These are phyloP conservation scores for Candida saitoana DNA, from an alignment of 805 yeast species.

Conservation along the genomic window DNA sequence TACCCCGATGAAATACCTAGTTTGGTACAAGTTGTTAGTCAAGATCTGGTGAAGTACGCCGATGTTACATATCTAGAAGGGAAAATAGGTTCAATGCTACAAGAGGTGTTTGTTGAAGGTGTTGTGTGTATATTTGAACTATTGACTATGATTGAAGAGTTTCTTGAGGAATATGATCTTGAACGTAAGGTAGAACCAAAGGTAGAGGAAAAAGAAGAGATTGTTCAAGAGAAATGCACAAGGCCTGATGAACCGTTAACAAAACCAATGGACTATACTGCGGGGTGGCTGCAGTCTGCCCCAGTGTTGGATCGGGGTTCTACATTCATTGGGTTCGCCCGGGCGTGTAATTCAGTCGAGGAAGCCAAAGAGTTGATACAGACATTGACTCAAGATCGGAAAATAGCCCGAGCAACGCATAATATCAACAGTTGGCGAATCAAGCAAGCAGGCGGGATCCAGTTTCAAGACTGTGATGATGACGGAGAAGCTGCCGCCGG, in stretches of 20 bases:
- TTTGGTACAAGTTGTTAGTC: constrained; percentile 51
- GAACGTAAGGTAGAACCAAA: neutral
- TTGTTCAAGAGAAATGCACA: neutral
- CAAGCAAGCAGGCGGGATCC: constrained; percentile 47
- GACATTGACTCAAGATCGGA: constrained; percentile 57
- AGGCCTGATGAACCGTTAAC: neutral
- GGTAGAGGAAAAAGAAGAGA: neutral
- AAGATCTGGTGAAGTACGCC: constrained; percentile 33
- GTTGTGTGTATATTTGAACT: constrained; percentile 79
- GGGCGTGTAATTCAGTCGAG: constrained; percentile 56
- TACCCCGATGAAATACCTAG: constrained; percentile 71
- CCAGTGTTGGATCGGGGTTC: constrained; percentile 82
- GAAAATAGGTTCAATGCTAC: constrained; percentile 49
- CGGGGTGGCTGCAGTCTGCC: constrained; percentile 74
- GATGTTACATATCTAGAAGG: constrained; percentile 41
- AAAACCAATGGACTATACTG: constrained; percentile 42
- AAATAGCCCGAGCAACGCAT: constrained; percentile 66
- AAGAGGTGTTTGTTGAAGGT: constrained; percentile 51
- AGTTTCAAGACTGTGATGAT: constrained; percentile 85
- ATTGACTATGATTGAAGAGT: constrained; percentile 56
- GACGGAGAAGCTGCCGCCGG: constrained; percentile 99
- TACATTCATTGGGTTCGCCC: constrained; percentile 75
- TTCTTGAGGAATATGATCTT: constrained; percentile 32
- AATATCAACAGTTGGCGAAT: constrained; percentile 89
- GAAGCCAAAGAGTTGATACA: constrained; percentile 58